Conservation (phyloP, 176 grass and related monocot species). For the barley (Hordeum vulgare) region MorexV3_pseudomolecules_assembly NC_058518.1:498554549-498555048, state of each 20-base stretch:
- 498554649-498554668: background rate
- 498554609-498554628: background rate
- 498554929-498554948: constrained; percentile 59
- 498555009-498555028: constrained; percentile 89
- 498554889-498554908: constrained; percentile 92
- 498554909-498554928: constrained; percentile 96
- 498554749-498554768: background rate
- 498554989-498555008: constrained; percentile 16
- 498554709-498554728: background rate
- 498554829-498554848: background rate
- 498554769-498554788: background rate
- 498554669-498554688: background rate
- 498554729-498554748: background rate
- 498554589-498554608: background rate
- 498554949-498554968: background rate
- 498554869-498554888: background rate
- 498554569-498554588: background rate
- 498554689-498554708: background rate
- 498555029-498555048: constrained; percentile 92
- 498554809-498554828: background rate
- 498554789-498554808: background rate
- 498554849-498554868: background rate
- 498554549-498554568: no score
- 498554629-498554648: background rate
- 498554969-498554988: background rate